Conservation (phyloP, 495 filamentous ascomycete genomes). For the Neurospora africana region DNA sequence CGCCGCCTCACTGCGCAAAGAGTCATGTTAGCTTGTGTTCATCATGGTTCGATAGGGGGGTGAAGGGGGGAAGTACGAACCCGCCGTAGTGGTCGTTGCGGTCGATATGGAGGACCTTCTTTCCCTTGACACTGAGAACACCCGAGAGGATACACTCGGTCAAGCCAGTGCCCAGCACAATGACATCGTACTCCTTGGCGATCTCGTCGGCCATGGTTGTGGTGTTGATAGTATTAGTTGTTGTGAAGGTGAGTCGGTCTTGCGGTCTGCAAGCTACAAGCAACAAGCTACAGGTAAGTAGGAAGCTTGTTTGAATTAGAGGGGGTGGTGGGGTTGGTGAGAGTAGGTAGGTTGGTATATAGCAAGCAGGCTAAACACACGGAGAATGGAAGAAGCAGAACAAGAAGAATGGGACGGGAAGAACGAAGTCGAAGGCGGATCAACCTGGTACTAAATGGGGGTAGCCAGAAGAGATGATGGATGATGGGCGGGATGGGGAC, state of each 20-base stretch:
- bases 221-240: not conserved
- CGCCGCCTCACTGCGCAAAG: conserved; percentile 65
- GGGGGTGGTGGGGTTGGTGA: not conserved
- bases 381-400: not conserved
- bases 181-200: conserved; percentile 91
- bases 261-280: not conserved
- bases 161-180: conserved; percentile 94
- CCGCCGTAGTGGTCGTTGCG: conserved; percentile 98
- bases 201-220: conserved; percentile 76
- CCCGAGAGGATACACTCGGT: conserved; percentile 98
- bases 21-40: conserved; percentile 17
- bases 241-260: not conserved
- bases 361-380: not conserved
- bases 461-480: not conserved
- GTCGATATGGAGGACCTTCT: conserved; percentile 98
- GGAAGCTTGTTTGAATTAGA: not conserved
- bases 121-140: conserved; percentile 95
- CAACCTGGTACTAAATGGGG: not conserved
- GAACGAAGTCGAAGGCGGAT: not conserved
- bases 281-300: not conserved
- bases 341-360: not conserved
- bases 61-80: conserved; percentile 41
- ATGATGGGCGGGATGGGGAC: not conserved
- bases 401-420: not conserved
- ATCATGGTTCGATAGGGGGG: not conserved